Conservation (phyloP, 2,329 filamentous ascomycete genomes). For the Davidsoniella eucalypti region DNA sequence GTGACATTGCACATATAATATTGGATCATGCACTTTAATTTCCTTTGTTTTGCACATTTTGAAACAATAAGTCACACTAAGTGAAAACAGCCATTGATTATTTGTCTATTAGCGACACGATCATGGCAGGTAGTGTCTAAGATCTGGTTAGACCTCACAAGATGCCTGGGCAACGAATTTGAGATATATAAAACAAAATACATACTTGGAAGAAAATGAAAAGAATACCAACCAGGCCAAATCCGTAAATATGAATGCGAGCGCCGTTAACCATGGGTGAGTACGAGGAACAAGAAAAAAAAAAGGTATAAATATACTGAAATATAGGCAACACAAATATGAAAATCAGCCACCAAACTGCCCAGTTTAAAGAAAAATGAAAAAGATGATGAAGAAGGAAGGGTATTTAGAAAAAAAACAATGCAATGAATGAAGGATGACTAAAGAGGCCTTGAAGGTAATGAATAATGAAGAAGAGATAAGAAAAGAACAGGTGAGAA, state of each 20-base stretch:
- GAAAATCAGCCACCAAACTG: slow-evolving; percentile 1
- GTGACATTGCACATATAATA: too few relatives aligned
- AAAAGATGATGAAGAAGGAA: background rate
- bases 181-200: too few relatives aligned
- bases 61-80: too few relatives aligned
- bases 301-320: slow-evolving; percentile 10
- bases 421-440: background rate
- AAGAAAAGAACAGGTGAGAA: background rate
- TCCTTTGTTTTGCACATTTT: too few relatives aligned
- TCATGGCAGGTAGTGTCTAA: background rate
- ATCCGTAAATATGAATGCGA: background rate
- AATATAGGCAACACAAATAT: background rate
- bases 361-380: slow-evolving; percentile 1
- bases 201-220: too few relatives aligned
- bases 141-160: background rate
- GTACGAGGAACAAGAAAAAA: background rate
- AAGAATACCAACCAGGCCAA: too few relatives aligned
- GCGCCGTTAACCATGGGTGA: background rate
- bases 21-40: too few relatives aligned
- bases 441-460: background rate
- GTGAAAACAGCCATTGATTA: too few relatives aligned
- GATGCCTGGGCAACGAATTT: too few relatives aligned
- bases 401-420: background rate
- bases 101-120: background rate
- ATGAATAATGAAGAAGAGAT: background rate